Base-by-base conservation (phyloP, 345 rosid genomes). In the Lagerstroemia speciosa region DNA sequence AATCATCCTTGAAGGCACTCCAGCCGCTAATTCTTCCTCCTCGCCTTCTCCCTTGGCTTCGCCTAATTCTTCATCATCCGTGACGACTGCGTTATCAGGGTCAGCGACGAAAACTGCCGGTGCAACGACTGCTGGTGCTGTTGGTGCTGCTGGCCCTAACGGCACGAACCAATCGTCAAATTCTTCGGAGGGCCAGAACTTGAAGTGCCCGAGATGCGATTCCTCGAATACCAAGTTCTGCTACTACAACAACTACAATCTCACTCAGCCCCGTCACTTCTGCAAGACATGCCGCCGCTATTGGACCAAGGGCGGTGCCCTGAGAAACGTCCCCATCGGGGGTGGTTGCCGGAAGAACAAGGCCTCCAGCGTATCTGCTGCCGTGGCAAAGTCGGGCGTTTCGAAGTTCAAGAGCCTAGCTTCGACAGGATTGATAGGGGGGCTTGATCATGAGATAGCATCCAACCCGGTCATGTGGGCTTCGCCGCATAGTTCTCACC, bases 221-320 rank as follows among this genome's bases (percentile, higher is more conserved):
- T 88, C 94, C 29, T 65, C 89, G 0, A 88, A 88, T 83, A 88
- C 94, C 40, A 88, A 88, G 80, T 88, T 88, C 75, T 88, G 93
- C 69, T 88, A 88, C 80, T 88, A 86, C 80, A 88, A 88, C 86
- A 88, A 88, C 79, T 88, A 88, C 69, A 88, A 88, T 38, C 91
- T 88, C 66, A 88, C 91, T 22, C 94, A 88, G 82, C 94, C 94
- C 34, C 91, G 94, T 63, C 91, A 88, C 77, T 88, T 88, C 74
- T 88, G 94, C 83, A 88, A 88, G 87, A 86, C 91, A n/a, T 88
- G 94, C 57, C 94, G 94, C 46, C 86, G 94, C 1, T 88, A 88
- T 71, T 88, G 94, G 94, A 88, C 94, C 24, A 88, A 86, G 77
- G 94, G 94, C 1, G 94, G 94, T 16, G 86, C 91, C 19, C 81